Conservation (phyloP, 2,329 filamentous ascomycete genomes). For the Xylogone sp. region DNA sequence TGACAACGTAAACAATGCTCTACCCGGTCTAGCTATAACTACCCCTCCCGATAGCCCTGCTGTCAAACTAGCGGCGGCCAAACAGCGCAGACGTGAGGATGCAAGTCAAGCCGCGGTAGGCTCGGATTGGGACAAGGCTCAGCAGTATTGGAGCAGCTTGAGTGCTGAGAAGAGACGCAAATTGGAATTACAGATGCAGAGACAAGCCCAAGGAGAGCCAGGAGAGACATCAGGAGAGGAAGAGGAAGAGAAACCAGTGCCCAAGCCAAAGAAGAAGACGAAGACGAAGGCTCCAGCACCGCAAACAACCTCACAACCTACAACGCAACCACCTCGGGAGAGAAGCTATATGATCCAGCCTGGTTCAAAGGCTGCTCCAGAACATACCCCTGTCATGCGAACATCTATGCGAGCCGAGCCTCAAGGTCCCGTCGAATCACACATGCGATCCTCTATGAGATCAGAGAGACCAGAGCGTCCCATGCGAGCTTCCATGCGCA, state of each 20-base stretch:
- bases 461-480: slow-evolving; percentile 14
- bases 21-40: slow-evolving; percentile 13
- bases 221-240: slow-evolving; percentile 38
- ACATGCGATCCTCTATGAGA: slow-evolving; percentile 28
- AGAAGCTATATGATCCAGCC: slow-evolving; percentile 37
- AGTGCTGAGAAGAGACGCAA: slow-evolving; percentile 59
- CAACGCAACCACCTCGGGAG: slow-evolving; percentile 19
- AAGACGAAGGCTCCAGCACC: slow-evolving; percentile 17
- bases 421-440: slow-evolving; percentile 14
- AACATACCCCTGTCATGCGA: slow-evolving; percentile 15
- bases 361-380: slow-evolving; percentile 23
- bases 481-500: slow-evolving; percentile 20
- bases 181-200: slow-evolving; percentile 46
- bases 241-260: slow-evolving; percentile 32
- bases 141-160: slow-evolving; percentile 66
- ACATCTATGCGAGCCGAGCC: slow-evolving; percentile 35
- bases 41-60: slow-evolving; percentile 24
- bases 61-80: slow-evolving; percentile 5
- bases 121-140: slow-evolving; percentile 59
- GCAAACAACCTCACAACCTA: slow-evolving; percentile 7
- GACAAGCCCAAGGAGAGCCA: slow-evolving; percentile 42
- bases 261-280: slow-evolving; percentile 18
- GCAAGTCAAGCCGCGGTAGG: background rate
- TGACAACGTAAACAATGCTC: slow-evolving; percentile 25
- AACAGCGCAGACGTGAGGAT: background rate